These are phyloP conservation scores for Rutidosis leptorrhynchoides DNA, from an alignment of 129 eudicot genomes.

Conservation along the genomic window DNA sequence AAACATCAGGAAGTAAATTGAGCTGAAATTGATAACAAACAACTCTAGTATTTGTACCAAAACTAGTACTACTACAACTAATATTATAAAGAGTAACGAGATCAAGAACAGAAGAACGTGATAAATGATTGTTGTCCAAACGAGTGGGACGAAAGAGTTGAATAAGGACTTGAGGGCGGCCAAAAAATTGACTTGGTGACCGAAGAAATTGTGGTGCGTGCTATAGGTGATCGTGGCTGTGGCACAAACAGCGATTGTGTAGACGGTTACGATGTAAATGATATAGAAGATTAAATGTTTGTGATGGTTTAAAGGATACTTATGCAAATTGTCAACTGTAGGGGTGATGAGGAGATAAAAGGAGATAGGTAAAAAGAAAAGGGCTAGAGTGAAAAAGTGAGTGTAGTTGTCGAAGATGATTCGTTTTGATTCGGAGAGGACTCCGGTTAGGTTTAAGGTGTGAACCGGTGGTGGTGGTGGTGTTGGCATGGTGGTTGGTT, in stretches of 20 bases:
- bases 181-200: conserved; percentile 42
- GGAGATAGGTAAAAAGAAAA: conserved; percentile 65
- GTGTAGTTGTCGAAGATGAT: conserved; percentile 41
- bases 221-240: conserved; percentile 46
- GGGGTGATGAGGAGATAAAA: conserved; percentile 41
- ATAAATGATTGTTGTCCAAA: conserved; percentile 31
- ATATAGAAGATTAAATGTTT: neutral
- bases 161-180: conserved; percentile 42
- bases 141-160: conserved; percentile 38
- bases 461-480: neutral
- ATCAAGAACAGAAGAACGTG: conserved; percentile 10
- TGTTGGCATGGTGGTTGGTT: neutral
- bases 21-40: conserved; percentile 26
- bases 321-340: conserved; percentile 18
- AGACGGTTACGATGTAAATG: neutral
- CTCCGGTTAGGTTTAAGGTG: conserved; percentile 12
- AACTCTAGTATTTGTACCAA: conserved; percentile 24
- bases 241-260: neutral
- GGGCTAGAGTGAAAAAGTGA: conserved; percentile 47
- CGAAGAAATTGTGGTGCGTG: conserved; percentile 47
- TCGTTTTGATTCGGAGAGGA: conserved; percentile 44
- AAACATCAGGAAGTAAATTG: conserved; percentile 15
- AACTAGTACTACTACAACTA: neutral
- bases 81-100: neutral
- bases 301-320: neutral